Evolutionary conservation across 2,329 filamentous ascomycete genomes (phyloP).

Genomic region (Colletotrichum abscissum): DNA sequence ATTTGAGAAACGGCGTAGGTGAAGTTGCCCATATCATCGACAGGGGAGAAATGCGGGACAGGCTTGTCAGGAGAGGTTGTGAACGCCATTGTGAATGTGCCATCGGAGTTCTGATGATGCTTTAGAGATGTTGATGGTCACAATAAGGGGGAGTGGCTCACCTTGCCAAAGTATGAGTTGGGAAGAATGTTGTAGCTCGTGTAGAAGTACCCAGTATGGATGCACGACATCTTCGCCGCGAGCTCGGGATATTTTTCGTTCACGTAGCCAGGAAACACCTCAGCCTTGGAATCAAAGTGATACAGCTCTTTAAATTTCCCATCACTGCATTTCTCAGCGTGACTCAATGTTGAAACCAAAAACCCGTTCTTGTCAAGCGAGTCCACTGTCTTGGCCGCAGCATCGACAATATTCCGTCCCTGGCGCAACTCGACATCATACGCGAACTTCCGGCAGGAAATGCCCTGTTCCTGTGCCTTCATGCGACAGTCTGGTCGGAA

Average conservation of each 20-base stretch:
- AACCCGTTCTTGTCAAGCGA: slow-evolving; percentile 60
- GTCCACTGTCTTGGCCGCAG: slow-evolving; percentile 54
- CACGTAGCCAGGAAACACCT: slow-evolving; percentile 60
- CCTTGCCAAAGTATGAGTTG: slow-evolving; percentile 58
- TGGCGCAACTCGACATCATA: slow-evolving; percentile 62
- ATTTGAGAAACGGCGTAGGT: slow-evolving; percentile 61
- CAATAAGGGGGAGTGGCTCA: slow-evolving; percentile 37
- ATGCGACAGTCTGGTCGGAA: slow-evolving; percentile 54
- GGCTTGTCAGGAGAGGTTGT: slow-evolving; percentile 50
- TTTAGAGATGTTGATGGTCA: slow-evolving; percentile 39
- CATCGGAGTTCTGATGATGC: slow-evolving; percentile 43
- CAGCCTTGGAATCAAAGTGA: slow-evolving; percentile 65
- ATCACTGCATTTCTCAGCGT: slow-evolving; percentile 57
- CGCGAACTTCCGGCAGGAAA: slow-evolving; percentile 55
- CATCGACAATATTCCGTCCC: slow-evolving; percentile 66
- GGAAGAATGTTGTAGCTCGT: slow-evolving; percentile 60
- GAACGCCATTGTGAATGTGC: slow-evolving; percentile 59
- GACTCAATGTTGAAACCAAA: slow-evolving; percentile 62
- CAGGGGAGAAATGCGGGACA: slow-evolving; percentile 58
- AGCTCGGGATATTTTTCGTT: slow-evolving; percentile 53
- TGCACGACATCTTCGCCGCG: slow-evolving; percentile 61
- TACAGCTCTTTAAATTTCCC: slow-evolving; percentile 61
- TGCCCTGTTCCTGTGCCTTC: slow-evolving; percentile 49
- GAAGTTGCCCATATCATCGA: slow-evolving; percentile 59
- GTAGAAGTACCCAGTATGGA: slow-evolving; percentile 62